Evolutionary conservation across 177 flowering plant species (phyloP).

Genomic region (Telopea speciosissima): DNA sequence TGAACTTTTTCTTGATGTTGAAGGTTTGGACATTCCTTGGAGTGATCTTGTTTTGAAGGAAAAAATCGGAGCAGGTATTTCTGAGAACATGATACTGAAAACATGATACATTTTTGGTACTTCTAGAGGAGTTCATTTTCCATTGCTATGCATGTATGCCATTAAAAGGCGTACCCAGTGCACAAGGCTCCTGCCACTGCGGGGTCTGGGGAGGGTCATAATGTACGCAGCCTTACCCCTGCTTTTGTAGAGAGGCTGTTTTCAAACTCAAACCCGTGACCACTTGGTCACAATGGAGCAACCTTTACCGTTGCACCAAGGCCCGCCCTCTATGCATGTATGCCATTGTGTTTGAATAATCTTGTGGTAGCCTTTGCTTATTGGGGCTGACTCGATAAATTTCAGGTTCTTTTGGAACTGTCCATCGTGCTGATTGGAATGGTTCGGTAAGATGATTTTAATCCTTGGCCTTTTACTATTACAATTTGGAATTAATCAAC

Average conservation of each 20-base stretch:
- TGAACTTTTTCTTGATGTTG: conserved; percentile 55
- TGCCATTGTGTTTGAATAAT: neutral
- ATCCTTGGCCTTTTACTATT: neutral
- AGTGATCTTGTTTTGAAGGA: conserved; percentile 76
- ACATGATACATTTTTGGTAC: neutral
- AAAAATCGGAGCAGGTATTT: conserved; percentile 86
- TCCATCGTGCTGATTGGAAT: conserved; percentile 98
- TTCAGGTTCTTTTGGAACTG: conserved; percentile 98
- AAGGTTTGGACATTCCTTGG: conserved; percentile 90
- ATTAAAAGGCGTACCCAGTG: too few relatives aligned
- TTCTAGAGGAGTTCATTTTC: neutral
- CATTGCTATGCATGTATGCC: neutral
- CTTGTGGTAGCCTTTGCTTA: neutral
- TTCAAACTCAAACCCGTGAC: too few relatives aligned
- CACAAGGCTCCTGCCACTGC: too few relatives aligned
- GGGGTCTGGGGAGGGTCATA: too few relatives aligned
- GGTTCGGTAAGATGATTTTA: conserved; percentile 22
- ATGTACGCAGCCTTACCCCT: too few relatives aligned
- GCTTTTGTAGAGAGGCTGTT: too few relatives aligned
- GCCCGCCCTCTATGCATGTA: neutral
- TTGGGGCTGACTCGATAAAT: conserved; percentile 4
- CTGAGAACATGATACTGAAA: conserved; percentile 3
- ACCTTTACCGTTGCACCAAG: too few relatives aligned
- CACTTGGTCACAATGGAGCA: too few relatives aligned
- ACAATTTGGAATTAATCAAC: neutral